Conservation (phyloP, 139 green algal genomes). For the Volvox africanus region DNA sequence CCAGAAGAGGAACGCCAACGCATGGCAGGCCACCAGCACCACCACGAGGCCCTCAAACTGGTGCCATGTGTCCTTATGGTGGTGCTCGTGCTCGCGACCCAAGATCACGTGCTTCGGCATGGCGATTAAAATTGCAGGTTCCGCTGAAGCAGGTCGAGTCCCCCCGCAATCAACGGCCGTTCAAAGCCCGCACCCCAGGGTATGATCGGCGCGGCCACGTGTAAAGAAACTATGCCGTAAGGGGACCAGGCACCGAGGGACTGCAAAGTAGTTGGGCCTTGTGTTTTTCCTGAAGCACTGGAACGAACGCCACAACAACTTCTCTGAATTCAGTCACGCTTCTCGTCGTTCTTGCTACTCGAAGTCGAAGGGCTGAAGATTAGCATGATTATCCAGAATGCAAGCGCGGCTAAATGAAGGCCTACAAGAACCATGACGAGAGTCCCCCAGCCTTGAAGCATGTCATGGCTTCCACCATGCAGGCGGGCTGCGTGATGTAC, state of each 20-base stretch:
- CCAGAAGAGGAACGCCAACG: conserved; percentile 45
- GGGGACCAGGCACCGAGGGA: too few species aligned
- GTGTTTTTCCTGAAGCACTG: too few species aligned
- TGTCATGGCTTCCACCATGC: background rate
- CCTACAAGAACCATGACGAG: conserved; percentile 11
- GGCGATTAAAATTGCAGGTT: background rate
- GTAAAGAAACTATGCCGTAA: too few species aligned
- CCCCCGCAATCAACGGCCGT: too few species aligned
- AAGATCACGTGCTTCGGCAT: conserved; percentile 48
- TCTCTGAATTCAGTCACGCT: conserved; percentile 29
- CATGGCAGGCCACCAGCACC: conserved; percentile 39
- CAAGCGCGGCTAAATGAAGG: conserved; percentile 22
- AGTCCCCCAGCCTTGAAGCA: conserved; percentile 19
- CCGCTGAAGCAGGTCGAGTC: too few species aligned
- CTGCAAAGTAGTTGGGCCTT: too few species aligned
- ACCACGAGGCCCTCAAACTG: conserved; percentile 32
- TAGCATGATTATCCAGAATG: conserved; percentile 22
- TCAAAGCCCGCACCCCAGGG: too few species aligned
- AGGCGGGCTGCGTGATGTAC: conserved; percentile 38
- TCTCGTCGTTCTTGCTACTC: conserved; percentile 3
- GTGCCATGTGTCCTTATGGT: conserved; percentile 38
- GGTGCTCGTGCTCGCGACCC: conserved; percentile 46
- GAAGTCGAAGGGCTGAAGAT: background rate
- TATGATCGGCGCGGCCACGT: too few species aligned
- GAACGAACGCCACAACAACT: background rate